Base-by-base conservation (phyloP, 192 early-diverging fungal species). In the Entomortierella beljakovae region DNA sequence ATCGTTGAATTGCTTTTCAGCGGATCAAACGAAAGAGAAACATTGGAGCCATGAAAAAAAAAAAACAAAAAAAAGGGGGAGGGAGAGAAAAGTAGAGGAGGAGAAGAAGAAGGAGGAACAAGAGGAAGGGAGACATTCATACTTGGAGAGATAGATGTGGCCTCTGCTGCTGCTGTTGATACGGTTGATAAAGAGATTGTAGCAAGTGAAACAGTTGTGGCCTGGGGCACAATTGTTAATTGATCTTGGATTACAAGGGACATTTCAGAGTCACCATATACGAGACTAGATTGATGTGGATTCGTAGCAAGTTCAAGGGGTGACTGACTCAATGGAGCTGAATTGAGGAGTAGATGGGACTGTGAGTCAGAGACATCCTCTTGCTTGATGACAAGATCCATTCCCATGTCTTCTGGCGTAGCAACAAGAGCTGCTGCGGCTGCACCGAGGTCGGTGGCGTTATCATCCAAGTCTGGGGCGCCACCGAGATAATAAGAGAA, bases 151-250 rank as follows among this genome's bases (percentile, higher is more conserved):
- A 4, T n/a, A 38, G 57, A 28, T 7, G 57, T 28, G 20, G 38
- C 26, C 23, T 25, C 64, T 2, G 43, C 29, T 25, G 51, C 13
- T 48, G 40, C 35, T 31, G 59, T 18, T 13, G 61, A 25, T 46
- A 46, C 43, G 28, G 61, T 16, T 16, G 65, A 57, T 43, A 57
- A 22, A 34, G 60, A 46, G 15, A 56, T 57, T 6, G 48, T 62
- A 34, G 59, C 58, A 2, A 28, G 37, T 6, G 62, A 59, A 32
- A 72, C 61, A 4, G 69, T 72, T 37, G 68, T 70, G 23, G 48
- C 64, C 63, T 74, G 63, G 49, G 71, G 71, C n/a, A 57, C 57
- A 32, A 74, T 66, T n/a, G 71, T 74, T 50, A 74, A 50, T 35
- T 74, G 71, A 65, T 60, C 64, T 54, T 62, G 71, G n/a, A 57